Evolutionary conservation across 2,329 filamentous ascomycete genomes (phyloP).

Genomic region (Aureobasidium uvarum): DNA sequence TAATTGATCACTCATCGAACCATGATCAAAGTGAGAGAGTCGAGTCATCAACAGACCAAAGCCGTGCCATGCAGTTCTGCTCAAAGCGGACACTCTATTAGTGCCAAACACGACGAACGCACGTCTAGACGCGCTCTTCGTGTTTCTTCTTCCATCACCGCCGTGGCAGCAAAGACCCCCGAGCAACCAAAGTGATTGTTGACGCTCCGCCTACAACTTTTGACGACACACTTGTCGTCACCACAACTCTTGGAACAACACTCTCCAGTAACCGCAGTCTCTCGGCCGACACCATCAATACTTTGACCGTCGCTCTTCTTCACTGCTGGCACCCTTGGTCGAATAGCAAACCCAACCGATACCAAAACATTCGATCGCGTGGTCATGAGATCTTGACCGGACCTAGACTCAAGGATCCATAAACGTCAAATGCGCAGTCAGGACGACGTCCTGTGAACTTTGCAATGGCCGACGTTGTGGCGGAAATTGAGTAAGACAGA

Average conservation of each 20-base stretch:
- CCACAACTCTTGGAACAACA: neutral
- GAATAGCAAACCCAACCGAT: neutral
- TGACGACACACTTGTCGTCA: neutral
- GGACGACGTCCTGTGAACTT: neutral
- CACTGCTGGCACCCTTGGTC: neutral
- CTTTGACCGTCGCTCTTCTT: neutral
- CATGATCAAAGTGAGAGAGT: neutral
- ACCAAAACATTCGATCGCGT: neutral
- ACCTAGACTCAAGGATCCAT: neutral
- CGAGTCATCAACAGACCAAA: neutral
- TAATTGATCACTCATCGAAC: neutral
- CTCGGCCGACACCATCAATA: neutral
- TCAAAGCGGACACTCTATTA: slow-evolving; percentile 19
- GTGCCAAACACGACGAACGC: slow-evolving; percentile 20
- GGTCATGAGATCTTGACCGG: slow-evolving; percentile 14
- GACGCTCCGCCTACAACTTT: neutral
- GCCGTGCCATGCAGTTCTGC: neutral
- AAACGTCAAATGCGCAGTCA: neutral
- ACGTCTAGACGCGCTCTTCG: slow-evolving; percentile 16
- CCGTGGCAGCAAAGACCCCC: slow-evolving; percentile 15
- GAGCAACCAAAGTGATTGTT: slow-evolving; percentile 9
- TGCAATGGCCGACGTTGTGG: slow-evolving; percentile 21
- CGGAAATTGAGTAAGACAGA: slow-evolving; percentile 18
- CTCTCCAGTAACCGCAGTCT: neutral
- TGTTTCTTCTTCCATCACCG: slow-evolving; percentile 2